These are phyloP conservation scores for Phytophthora boehmeriae DNA, from an alignment of 352 stramenopile genomes.

Conservation along the genomic window DNA sequence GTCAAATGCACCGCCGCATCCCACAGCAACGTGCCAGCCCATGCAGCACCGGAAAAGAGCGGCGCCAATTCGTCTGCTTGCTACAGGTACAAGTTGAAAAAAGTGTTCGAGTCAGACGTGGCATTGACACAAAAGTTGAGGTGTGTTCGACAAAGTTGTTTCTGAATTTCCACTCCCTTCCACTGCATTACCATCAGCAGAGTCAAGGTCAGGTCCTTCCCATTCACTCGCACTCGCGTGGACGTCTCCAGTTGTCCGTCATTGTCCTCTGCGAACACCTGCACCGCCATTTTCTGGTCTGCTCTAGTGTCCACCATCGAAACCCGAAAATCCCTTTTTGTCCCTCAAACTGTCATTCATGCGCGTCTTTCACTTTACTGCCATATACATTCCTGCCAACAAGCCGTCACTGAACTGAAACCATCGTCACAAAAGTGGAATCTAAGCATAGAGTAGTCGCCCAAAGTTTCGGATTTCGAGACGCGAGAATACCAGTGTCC, in stretches of 20 bases:
- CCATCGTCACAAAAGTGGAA: constrained; percentile 1
- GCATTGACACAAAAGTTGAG: constrained; percentile 3
- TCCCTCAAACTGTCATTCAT: constrained; percentile 8
- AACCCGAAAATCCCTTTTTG: not conserved
- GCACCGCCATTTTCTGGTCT: constrained; percentile 18
- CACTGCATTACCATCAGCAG: constrained; percentile 57
- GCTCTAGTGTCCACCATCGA: constrained; percentile 6
- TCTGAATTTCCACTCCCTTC: not conserved
- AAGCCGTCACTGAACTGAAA: too few species aligned
- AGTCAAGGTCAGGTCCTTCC: constrained; percentile 59
- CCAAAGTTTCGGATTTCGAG: constrained; percentile 21
- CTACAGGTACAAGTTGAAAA: constrained; percentile 25
- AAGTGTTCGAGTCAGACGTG: constrained; percentile 18
- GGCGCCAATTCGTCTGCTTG: constrained; percentile 90
- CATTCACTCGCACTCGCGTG: constrained; percentile 59
- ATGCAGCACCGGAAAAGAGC: constrained; percentile 92
- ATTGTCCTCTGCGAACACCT: constrained; percentile 62
- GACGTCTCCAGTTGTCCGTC: constrained; percentile 63
- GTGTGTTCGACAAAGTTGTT: not conserved
- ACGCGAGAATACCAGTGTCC: constrained; percentile 1
- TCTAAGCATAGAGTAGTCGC: not conserved
- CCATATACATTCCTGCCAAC: not conserved
- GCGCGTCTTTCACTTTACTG: not conserved
- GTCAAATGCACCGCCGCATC: constrained; percentile 78
- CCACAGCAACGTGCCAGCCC: constrained; percentile 93